Percentiles rank a stretch among this genome's conserved stretches.
Conservation (phyloP, 306 rosid species). For the Gleditsia sinensis region DNA sequence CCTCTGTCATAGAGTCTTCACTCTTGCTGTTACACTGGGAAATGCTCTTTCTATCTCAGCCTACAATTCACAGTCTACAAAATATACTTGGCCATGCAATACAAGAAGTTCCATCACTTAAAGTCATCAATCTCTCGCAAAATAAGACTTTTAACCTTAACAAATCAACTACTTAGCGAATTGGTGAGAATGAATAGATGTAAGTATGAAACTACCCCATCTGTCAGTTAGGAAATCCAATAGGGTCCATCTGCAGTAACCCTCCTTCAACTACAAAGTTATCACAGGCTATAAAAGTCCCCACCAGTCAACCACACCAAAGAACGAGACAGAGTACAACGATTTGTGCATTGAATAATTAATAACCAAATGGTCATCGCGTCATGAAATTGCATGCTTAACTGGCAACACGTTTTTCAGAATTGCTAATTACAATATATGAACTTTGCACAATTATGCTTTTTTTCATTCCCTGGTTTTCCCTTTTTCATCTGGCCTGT, state of each 20-base stretch:
- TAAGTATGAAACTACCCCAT: neutral
- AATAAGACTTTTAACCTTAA: no score
- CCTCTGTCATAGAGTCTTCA: neutral
- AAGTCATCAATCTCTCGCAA: no score
- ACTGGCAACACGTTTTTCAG: slow-evolving; percentile 7
- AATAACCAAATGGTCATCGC: neutral
- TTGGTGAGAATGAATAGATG: neutral
- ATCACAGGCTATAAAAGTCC: neutral
- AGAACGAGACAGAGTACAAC: neutral
- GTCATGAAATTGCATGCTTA: slow-evolving; percentile 21
- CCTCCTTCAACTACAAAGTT: neutral
- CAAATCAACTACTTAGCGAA: no score
- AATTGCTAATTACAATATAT: neutral
- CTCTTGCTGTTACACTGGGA: neutral
- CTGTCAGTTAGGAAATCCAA: neutral
- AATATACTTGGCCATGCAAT: no score
- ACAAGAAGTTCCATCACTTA: no score
- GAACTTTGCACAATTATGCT: slow-evolving; percentile 23
- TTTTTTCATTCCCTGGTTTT: neutral
- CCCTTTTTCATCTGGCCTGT: neutral
- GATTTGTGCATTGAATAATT: neutral
- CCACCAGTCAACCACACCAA: neutral
- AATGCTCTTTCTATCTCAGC: neutral
- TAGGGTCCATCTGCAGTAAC: neutral
- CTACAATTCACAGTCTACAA: neutral